Evolutionary conservation across 1,284 basidiomycete species (phyloP), one percentile per base, ranked within the genome.

Genomic region (Apiotrichum brassicae): DNA sequence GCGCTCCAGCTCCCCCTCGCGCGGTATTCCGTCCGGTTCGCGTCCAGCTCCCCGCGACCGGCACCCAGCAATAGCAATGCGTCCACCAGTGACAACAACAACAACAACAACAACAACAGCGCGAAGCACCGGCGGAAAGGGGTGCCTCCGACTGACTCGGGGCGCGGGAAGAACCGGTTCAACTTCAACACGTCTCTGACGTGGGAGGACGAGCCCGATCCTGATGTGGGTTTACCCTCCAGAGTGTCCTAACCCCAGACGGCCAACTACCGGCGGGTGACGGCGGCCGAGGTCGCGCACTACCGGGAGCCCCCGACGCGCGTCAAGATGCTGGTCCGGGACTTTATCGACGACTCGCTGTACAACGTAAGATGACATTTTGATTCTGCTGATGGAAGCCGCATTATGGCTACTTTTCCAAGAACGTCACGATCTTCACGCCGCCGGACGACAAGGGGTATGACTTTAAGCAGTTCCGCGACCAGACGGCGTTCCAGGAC

Each of bases 301-400:
- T 73, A 76, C 48, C 76, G 70, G n/a, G 74, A 77, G 42, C 88
- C 86, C 3, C 94, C 93, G 3, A 81, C 77, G 19, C 77, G 81
- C 46, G 91, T 93, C 43, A 89, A 88, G 70, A 95, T 97, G 89
- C 84, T 98, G 30, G 84, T 87, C 40, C 81, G 95, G 54, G 94
- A 99, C 75, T 99, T 89, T 70, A 93, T 99, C 59, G 89, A 97
- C 65, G 95, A 99, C 69, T 85, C 87, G 18, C 75, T 99, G 37
- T 99, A 98, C 76, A 97, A 99, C 66, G 72, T 73, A 50, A 58
- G 70, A n/a, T n/a, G n/a, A n/a, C n/a, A n/a, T 36, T 28, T 8
- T 14, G 5, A 8, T 3, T 8, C 16, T 16, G 41, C 41, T 40
- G 25, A 49, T 4, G 1, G 13, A 46, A 73, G 71, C 93, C 92